phyloP scores from a whole-genome alignment of 164 flowering plant genomes.

The Umbellularia californica region DNA sequence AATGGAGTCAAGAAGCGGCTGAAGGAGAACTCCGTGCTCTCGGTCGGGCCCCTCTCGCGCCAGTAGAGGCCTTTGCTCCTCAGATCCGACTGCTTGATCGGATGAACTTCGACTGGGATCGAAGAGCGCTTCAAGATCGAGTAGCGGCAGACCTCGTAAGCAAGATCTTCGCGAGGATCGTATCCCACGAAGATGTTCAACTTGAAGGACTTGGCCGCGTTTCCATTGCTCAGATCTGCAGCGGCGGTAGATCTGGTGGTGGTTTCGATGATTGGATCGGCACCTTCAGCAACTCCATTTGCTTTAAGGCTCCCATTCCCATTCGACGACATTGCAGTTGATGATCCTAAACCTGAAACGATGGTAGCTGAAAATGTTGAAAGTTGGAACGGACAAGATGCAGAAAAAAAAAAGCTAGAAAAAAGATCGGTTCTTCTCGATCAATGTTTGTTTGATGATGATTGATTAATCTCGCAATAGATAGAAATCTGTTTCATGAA shows the following conservation, averaged over 20 bases:
- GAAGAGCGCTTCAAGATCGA: slow-evolving; percentile 68
- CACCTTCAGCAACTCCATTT: slow-evolving; percentile 1
- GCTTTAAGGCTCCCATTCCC: slow-evolving; percentile 1
- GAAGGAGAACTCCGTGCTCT: slow-evolving; percentile 96
- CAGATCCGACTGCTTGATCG: slow-evolving; percentile 74
- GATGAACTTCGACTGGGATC: slow-evolving; percentile 67
- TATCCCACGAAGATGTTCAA: slow-evolving; percentile 87
- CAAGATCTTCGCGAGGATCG: slow-evolving; percentile 82
- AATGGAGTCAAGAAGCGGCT: slow-evolving; percentile 73
- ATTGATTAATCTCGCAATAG: neutral
- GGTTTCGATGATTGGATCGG: neutral
- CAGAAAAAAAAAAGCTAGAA: neutral
- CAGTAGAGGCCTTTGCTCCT: slow-evolving; percentile 60
- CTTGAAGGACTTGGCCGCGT: slow-evolving; percentile 2
- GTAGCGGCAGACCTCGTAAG: slow-evolving; percentile 74
- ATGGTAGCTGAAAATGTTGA: no score
- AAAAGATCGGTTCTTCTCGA: no score
- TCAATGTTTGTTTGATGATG: no score
- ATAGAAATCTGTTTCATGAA: neutral
- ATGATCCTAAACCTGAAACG: neutral
- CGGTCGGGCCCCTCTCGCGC: slow-evolving; percentile 71
- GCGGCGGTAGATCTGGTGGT: neutral
- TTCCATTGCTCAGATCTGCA: slow-evolving; percentile 21
- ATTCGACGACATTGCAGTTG: neutral
- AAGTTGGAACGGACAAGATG: neutral